Evolutionary conservation across 1,284 basidiomycete genomes (phyloP).

Genomic region (Salmacisia buchloeana): DNA sequence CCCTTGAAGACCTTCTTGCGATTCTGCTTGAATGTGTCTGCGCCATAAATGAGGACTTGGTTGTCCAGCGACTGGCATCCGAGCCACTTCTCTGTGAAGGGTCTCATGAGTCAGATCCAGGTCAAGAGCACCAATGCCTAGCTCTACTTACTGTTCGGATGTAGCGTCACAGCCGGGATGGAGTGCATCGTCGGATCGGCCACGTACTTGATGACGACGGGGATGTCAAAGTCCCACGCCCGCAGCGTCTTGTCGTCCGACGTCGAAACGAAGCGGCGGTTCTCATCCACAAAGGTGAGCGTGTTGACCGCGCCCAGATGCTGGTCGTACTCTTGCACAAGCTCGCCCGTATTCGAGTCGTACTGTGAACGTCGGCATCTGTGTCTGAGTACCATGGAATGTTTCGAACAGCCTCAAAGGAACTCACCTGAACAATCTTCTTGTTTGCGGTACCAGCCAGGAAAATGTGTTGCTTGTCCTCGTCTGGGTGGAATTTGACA

Average conservation of each 20-base stretch:
- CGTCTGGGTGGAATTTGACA: constrained; percentile 88
- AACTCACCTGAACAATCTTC: constrained; percentile 83
- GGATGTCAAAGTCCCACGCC: constrained; percentile 85
- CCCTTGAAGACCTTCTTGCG: constrained; percentile 97
- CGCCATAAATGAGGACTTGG: constrained; percentile 91
- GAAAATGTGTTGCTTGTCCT: constrained; percentile 93
- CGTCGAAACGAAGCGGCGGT: constrained; percentile 92
- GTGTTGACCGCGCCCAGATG: constrained; percentile 97
- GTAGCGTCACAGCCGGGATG: constrained; percentile 92
- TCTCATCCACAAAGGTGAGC: constrained; percentile 94
- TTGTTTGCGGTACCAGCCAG: constrained; percentile 98
- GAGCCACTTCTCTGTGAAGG: constrained; percentile 76
- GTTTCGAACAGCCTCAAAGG: constrained; percentile 25
- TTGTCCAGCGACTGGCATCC: constrained; percentile 97
- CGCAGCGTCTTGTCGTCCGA: constrained; percentile 99
- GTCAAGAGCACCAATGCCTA: no score
- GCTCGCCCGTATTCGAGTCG: constrained; percentile 84
- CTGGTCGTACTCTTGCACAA: constrained; percentile 97
- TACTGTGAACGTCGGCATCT: constrained; percentile 65
- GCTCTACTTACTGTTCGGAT: constrained; percentile 76
- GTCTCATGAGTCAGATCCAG: not conserved
- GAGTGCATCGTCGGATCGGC: constrained; percentile 99
- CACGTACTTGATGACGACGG: constrained; percentile 98
- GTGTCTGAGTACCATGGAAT: not conserved
- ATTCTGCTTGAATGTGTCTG: constrained; percentile 90